Evolutionary conservation across 306 rosid species (phyloP).

Genomic region (Amphicarpaea edgeworthii): DNA sequence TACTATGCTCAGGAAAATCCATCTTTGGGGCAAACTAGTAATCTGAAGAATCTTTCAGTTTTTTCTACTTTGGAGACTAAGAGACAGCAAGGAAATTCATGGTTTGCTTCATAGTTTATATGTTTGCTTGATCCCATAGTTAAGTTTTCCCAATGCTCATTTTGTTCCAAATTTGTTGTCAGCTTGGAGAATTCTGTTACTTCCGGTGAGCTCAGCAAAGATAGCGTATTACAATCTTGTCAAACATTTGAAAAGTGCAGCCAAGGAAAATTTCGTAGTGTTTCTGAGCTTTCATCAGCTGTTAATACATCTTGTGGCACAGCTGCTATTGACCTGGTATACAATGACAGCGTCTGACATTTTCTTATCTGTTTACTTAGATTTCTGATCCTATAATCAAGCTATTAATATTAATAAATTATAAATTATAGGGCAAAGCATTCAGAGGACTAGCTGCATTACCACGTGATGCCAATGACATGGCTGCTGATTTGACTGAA

Average conservation of each 20-base stretch:
- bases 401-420: constrained; percentile 4
- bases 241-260: constrained; percentile 64
- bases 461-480: constrained; percentile 47
- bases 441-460: constrained; percentile 74
- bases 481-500: constrained; percentile 55
- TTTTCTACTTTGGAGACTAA: constrained; percentile 56
- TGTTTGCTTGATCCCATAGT: constrained; percentile 7
- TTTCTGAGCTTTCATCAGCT: constrained; percentile 74
- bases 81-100: constrained; percentile 55
- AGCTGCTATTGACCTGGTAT: constrained; percentile 82
- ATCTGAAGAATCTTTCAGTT: constrained; percentile 57
- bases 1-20: constrained; percentile 62
- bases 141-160: constrained; percentile 33
- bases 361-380: constrained; percentile 21
- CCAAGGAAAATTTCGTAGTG: constrained; percentile 80
- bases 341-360: constrained; percentile 16
- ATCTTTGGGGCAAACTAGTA: constrained; percentile 58
- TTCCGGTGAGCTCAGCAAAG: constrained; percentile 47
- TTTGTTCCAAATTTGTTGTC: constrained; percentile 41
- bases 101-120: constrained; percentile 54
- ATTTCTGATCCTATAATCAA: constrained; percentile 16
- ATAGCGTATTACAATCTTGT: constrained; percentile 46
- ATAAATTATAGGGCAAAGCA: constrained; percentile 74
- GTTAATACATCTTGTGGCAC: constrained; percentile 62
- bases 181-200: constrained; percentile 60